Base-by-base conservation (phyloP, 495 filamentous ascomycete genomes). In the Aspergillus panamensis region DNA sequence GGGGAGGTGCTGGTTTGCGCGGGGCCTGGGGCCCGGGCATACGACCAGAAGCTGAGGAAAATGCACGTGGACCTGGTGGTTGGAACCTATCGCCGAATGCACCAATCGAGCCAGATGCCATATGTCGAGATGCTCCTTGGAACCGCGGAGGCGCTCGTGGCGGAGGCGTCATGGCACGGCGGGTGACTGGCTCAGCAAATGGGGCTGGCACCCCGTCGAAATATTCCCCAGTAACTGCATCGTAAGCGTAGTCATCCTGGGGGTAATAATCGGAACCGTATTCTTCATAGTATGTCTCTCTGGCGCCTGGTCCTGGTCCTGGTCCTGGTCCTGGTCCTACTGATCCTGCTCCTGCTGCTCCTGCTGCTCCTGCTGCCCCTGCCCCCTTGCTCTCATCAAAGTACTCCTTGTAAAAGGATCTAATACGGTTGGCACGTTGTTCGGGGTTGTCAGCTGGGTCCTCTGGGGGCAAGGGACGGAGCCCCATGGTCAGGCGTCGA, bases 321-420 rank as follows among this genome's bases (percentile, higher is more conserved):
- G n/a, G n/a, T n/a, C n/a, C n/a, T n/a, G n/a, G n/a, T n/a, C n/a
- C n/a, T n/a, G n/a, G n/a, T n/a, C n/a, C n/a, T n/a, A n/a, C n/a
- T n/a, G n/a, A n/a, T n/a, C n/a, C 25, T 42, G 47, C 43, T 14
- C 74, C 78, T 0, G 77, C 3, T 25, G 25, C 25, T 25, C 25
- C 25, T 25, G 25, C 25, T 25, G 25, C 25, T 25, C 25, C 25
- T 25, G 25, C 25, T 42, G 47, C 43, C n/a, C 74, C 78, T 0
- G 77, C 3, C 9, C 16, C 78, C 68, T 87, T 89, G 17, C 82
- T 85, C 21, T 96, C 92, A 53, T 98, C 94, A 59, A 98, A 98
- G 72, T 97, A 97, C 71, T 97, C 94, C 70, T 96, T 96, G 76
- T 98, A 98, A 76, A 98, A 98, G 21, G 95, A 97, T 62, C 94